A percentile compares a stretch with the other conserved stretches of the same genome.
Evolutionary conservation across 345 rosid genomes (phyloP).

Genomic region (Euphorbia tirucalli): DNA sequence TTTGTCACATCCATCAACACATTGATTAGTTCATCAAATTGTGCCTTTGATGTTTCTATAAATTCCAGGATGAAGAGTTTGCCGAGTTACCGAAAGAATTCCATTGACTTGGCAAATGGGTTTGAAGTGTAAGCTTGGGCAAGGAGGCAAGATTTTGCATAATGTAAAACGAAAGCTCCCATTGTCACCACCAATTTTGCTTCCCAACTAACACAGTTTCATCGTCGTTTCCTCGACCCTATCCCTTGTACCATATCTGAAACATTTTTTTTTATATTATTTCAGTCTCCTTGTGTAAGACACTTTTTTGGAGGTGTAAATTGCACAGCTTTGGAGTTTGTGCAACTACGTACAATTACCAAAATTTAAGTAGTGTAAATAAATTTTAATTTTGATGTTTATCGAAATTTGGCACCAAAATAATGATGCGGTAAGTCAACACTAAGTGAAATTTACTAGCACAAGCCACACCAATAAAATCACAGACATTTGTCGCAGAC

Average conservation of each 20-base stretch:
- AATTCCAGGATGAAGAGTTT: constrained; percentile 44
- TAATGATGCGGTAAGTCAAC: too few species aligned
- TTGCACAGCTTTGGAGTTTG: too few species aligned
- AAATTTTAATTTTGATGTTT: too few species aligned
- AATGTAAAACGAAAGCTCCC: constrained; percentile 66
- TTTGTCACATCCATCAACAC: constrained; percentile 54
- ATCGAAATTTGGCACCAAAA: too few species aligned
- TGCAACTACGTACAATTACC: too few species aligned
- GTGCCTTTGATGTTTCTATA: constrained; percentile 42
- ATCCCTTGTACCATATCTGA: constrained; percentile 61
- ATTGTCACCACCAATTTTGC: constrained; percentile 62
- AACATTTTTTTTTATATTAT: too few species aligned
- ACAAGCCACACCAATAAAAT: too few species aligned
- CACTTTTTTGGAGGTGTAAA: too few species aligned
- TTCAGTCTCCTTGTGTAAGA: too few species aligned
- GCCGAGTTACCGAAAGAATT: constrained; percentile 50
- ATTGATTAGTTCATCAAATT: constrained; percentile 50
- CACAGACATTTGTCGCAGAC: too few species aligned
- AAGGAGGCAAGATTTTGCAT: constrained; percentile 79
- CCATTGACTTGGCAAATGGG: constrained; percentile 68
- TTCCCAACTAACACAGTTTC: constrained; percentile 58
- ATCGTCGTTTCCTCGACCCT: constrained; percentile 57
- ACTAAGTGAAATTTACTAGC: too few species aligned
- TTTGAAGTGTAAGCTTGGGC: constrained; percentile 63
- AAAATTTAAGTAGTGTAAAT: too few species aligned